Evolutionary conservation across 1,284 basidiomycete genomes (phyloP).

Genomic region (Rhodotorula sp.): DNA sequence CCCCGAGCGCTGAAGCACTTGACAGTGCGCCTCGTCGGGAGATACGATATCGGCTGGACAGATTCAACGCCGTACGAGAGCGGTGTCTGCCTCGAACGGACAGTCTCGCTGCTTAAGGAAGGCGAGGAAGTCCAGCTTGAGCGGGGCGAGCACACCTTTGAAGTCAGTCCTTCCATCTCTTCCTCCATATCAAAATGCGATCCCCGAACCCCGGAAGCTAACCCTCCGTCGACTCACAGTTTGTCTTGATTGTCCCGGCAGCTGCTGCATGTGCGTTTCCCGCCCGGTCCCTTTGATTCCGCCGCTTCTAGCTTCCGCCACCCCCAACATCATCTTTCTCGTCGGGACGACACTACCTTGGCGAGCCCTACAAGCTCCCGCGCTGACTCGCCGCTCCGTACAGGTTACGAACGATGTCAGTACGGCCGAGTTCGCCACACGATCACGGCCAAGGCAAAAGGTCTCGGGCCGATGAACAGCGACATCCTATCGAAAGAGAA

Average conservation of each 20-base stretch:
- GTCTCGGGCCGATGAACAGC: constrained; percentile 23
- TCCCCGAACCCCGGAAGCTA: background rate
- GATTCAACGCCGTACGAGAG: constrained; percentile 37
- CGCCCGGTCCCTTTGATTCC: background rate
- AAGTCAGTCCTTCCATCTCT: constrained; percentile 3
- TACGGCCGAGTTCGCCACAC: constrained; percentile 35
- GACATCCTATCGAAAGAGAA: constrained; percentile 29
- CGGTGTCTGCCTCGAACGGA: constrained; percentile 32
- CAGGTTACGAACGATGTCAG: constrained; percentile 37
- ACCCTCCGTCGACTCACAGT: background rate
- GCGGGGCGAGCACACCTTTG: constrained; percentile 39
- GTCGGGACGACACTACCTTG: too few species aligned
- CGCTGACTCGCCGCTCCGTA: background rate
- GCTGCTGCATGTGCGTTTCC: constrained; percentile 14
- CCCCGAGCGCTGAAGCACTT: constrained; percentile 29
- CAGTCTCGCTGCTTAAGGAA: constrained; percentile 24
- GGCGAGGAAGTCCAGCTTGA: constrained; percentile 28
- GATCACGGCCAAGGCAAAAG: constrained; percentile 39
- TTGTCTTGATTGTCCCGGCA: constrained; percentile 37
- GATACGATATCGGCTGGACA: constrained; percentile 36
- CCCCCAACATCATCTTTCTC: too few species aligned
- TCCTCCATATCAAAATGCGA: too few species aligned
- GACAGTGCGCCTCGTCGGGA: constrained; percentile 23
- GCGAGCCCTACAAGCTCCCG: too few species aligned
- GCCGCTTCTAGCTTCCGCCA: too few species aligned